Conservation (phyloP, 2,329 filamentous ascomycete genomes). For the Aspergillus sp. region DNA sequence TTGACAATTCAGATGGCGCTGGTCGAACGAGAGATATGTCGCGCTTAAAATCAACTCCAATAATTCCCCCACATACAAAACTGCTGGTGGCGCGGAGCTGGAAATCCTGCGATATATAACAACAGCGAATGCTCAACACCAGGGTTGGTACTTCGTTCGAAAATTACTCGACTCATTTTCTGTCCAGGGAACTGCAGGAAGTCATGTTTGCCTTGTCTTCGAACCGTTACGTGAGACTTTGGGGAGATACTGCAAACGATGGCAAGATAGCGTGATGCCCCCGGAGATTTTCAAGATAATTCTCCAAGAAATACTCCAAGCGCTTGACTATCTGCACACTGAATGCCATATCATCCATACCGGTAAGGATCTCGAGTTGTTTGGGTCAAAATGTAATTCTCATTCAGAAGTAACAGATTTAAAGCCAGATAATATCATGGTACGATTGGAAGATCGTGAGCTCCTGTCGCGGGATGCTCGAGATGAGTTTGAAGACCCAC, state of each 20-base stretch:
- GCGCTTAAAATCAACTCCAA: not conserved
- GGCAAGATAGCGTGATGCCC: conserved; percentile 23
- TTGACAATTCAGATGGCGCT: not conserved
- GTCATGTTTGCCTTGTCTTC: conserved; percentile 22
- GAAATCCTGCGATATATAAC: conserved; percentile 17
- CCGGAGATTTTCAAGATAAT: conserved; percentile 30
- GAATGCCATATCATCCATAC: conserved; percentile 44
- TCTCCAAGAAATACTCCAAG: conserved; percentile 37
- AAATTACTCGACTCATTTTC: conserved; percentile 31
- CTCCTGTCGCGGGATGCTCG: conserved; percentile 20
- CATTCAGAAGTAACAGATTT: conserved; percentile 27
- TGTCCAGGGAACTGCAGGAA: conserved; percentile 6
- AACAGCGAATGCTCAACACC: conserved; percentile 24
- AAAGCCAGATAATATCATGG: conserved; percentile 44
- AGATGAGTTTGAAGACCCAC: conserved; percentile 26
- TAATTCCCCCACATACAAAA: not conserved
- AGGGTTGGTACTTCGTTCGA: conserved; percentile 30
- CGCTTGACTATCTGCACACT: conserved; percentile 43
- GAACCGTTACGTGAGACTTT: conserved; percentile 35
- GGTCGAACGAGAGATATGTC: not conserved
- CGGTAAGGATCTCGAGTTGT: conserved; percentile 22
- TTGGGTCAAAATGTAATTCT: not conserved
- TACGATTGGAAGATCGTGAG: conserved; percentile 27
- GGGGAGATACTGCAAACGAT: conserved; percentile 23
- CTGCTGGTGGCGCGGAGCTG: not conserved